A percentile compares a stretch with the other conserved stretches of the same genome.
These are phyloP conservation scores for Zarea fungicola DNA, from an alignment of 2,329 filamentous ascomycete genomes.

Conservation along the genomic window DNA sequence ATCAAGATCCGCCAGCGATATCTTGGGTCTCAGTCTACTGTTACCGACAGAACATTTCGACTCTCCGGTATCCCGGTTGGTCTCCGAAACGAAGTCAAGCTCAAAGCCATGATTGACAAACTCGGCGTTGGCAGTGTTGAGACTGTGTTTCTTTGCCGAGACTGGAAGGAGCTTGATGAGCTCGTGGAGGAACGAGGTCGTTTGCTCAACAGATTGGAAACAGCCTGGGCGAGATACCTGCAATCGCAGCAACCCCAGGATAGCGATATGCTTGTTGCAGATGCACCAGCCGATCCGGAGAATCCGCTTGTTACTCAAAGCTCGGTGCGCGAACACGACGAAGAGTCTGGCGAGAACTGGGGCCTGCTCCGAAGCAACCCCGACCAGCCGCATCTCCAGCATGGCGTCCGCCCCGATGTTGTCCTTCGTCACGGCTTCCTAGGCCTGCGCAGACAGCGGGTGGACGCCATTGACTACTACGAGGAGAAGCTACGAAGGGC, in stretches of 20 bases:
- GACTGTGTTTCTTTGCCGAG: slow-evolving; percentile 74
- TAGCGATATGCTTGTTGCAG: neutral
- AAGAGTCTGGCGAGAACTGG: slow-evolving; percentile 50
- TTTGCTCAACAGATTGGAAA: slow-evolving; percentile 69
- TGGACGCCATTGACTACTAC: slow-evolving; percentile 93
- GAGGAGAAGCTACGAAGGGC: slow-evolving; percentile 75
- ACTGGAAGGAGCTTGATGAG: slow-evolving; percentile 79
- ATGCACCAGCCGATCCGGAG: neutral
- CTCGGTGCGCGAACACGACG: slow-evolving; percentile 25
- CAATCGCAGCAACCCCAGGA: slow-evolving; percentile 21
- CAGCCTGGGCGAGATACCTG: slow-evolving; percentile 70
- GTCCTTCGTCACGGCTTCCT: slow-evolving; percentile 76
- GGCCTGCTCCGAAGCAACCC: slow-evolving; percentile 51
- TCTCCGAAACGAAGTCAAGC: slow-evolving; percentile 72
- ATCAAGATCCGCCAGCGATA: slow-evolving; percentile 86
- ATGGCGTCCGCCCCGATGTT: slow-evolving; percentile 57
- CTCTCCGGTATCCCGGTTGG: slow-evolving; percentile 81
- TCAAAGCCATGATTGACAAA: slow-evolving; percentile 82
- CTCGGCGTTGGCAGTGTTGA: slow-evolving; percentile 87
- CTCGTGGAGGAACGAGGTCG: slow-evolving; percentile 63
- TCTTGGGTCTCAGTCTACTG: slow-evolving; percentile 86
- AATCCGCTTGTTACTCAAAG: neutral
- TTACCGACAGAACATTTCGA: slow-evolving; percentile 90
- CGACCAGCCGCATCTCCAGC: slow-evolving; percentile 26
- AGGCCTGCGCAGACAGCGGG: slow-evolving; percentile 62